Percentiles rank a stretch among this genome's conserved stretches.
These are phyloP conservation scores for Flaveria brownii DNA, from an alignment of 129 eudicot species.

Conservation along the genomic window DNA sequence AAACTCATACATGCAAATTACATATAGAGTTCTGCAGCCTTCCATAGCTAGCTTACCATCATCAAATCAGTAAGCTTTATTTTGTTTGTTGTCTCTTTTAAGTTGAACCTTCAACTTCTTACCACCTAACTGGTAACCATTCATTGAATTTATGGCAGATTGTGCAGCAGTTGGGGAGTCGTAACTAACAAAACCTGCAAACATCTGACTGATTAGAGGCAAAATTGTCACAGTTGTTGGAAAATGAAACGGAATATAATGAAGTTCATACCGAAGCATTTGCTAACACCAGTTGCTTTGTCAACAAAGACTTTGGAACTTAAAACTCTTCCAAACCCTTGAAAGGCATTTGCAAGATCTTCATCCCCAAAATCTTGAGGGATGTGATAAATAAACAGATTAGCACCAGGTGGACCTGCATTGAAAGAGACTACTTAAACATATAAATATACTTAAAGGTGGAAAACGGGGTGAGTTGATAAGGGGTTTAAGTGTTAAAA, in stretches of 20 bases:
- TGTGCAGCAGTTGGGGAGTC: constrained; percentile 86
- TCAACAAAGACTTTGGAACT: constrained; percentile 95
- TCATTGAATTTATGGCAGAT: constrained; percentile 82
- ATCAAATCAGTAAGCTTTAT: constrained; percentile 55
- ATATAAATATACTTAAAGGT: not conserved
- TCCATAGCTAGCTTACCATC: constrained; percentile 44
- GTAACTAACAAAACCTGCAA: constrained; percentile 89
- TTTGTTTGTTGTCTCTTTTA: constrained; percentile 89
- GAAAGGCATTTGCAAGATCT: constrained; percentile 85
- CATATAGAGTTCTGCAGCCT: constrained; percentile 43
- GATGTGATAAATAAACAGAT: constrained; percentile 87
- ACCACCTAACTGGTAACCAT: constrained; percentile 91
- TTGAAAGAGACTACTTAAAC: constrained; percentile 22
- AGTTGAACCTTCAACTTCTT: constrained; percentile 97
- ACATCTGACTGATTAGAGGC: constrained; percentile 26
- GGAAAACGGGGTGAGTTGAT: not conserved
- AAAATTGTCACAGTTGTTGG: not conserved
- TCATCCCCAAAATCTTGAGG: constrained; percentile 97
- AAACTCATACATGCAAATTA: constrained; percentile 39
- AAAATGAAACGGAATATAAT: not conserved
- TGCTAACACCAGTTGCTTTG: constrained; percentile 87
- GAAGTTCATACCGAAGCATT: constrained; percentile 75
- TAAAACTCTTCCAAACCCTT: constrained; percentile 74
- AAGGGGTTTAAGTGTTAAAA: constrained; percentile 2
- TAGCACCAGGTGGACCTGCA: constrained; percentile 96